Conservation (phyloP, 140 eudicot species). For the Anethum foeniculum region DNA sequence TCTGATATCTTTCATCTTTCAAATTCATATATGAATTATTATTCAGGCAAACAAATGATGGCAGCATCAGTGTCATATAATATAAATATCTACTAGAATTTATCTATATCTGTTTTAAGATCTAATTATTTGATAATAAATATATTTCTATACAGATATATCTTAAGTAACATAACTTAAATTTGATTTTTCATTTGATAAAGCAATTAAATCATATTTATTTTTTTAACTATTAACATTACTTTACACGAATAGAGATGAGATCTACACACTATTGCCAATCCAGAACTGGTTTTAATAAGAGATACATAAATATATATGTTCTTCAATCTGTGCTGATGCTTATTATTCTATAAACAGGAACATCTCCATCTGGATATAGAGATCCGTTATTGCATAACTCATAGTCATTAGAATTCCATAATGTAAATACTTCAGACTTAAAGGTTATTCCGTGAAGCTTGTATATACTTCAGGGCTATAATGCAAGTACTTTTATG, state of each 20-base stretch:
- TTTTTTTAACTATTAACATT: neutral
- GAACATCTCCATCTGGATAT: too few relatives aligned
- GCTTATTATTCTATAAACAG: too few relatives aligned
- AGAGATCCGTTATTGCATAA: neutral
- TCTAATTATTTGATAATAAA: too few relatives aligned
- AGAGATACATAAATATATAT: neutral
- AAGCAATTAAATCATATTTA: neutral
- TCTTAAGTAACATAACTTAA: neutral
- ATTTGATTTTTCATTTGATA: too few relatives aligned
- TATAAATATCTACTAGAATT: neutral
- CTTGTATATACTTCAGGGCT: neutral
- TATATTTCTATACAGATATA: neutral
- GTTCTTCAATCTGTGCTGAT: neutral
- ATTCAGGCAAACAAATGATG: neutral
- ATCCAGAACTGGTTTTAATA: neutral
- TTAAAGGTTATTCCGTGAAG: neutral
- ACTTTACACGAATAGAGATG: neutral
- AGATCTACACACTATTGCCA: neutral
- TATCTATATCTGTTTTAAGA: neutral
- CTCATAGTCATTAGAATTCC: neutral
- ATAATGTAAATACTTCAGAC: neutral
- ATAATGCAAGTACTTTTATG: neutral
- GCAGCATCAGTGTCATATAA: neutral
- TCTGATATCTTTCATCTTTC: neutral
- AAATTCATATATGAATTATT: neutral